phyloP scores from a whole-genome alignment of 2,329 filamentous ascomycete species.

The Lasiodiplodia theobromae region DNA sequence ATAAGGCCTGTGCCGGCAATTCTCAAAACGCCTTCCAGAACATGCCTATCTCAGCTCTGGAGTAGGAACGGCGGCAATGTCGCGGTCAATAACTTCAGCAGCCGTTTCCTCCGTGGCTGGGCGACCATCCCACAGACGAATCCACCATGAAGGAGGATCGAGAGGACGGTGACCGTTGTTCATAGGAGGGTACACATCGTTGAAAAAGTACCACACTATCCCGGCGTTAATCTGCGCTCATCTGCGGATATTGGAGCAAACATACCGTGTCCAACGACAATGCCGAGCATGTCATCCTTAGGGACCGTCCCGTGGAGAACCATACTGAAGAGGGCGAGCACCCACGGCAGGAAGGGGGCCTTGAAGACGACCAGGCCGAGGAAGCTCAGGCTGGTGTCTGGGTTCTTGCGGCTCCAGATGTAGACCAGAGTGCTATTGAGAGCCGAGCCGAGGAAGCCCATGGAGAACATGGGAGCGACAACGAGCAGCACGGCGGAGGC shows the following conservation, averaged over 20 bases:
- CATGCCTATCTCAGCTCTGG: slow-evolving; percentile 22
- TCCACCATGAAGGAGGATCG: slow-evolving; percentile 91
- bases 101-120: slow-evolving; percentile 32
- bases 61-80: slow-evolving; percentile 25
- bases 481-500: slow-evolving; percentile 79
- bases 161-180: slow-evolving; percentile 85
- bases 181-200: slow-evolving; percentile 91
- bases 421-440: slow-evolving; percentile 94
- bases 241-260: slow-evolving; percentile 31
- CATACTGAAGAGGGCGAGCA: slow-evolving; percentile 89
- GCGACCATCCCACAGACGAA: slow-evolving; percentile 73
- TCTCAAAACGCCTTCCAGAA: slow-evolving; percentile 1
- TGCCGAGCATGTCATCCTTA: slow-evolving; percentile 95
- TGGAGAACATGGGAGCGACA: slow-evolving; percentile 84
- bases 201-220: slow-evolving; percentile 93
- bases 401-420: slow-evolving; percentile 96
- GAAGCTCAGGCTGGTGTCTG: slow-evolving; percentile 85
- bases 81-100: slow-evolving; percentile 24
- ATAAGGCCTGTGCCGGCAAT: neutral
- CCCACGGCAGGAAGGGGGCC: slow-evolving; percentile 94
- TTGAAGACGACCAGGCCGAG: slow-evolving; percentile 89
- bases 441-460: slow-evolving; percentile 93
- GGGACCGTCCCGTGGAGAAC: slow-evolving; percentile 89
- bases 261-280: slow-evolving; percentile 83
- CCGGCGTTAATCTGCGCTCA: neutral